phyloP scores from a whole-genome alignment of 2,329 filamentous ascomycete species.

The Tolypocladium tropicale region DNA sequence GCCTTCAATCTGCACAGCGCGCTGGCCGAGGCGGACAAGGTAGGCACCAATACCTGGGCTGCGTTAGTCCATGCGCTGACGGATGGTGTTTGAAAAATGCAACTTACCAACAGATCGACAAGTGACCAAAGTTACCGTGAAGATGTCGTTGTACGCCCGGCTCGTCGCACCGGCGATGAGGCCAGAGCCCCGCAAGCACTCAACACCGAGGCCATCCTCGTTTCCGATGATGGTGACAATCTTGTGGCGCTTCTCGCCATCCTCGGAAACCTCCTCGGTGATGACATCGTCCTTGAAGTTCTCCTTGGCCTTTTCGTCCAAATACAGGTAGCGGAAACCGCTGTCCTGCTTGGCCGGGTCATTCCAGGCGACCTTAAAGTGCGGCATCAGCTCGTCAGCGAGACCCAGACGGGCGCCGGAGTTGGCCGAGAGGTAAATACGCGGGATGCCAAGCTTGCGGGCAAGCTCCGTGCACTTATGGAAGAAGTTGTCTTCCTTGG shows the following conservation, averaged over 20 bases:
- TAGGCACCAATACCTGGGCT: conserved; percentile 81
- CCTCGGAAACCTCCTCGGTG: conserved; percentile 76
- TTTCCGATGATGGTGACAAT: conserved; percentile 88
- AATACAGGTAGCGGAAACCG: conserved; percentile 95
- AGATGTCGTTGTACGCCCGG: conserved; percentile 96
- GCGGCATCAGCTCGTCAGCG: conserved; percentile 90
- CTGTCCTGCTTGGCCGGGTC: conserved; percentile 67
- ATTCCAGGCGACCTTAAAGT: conserved; percentile 97
- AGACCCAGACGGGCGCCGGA: conserved; percentile 96
- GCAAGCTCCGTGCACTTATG: conserved; percentile 97
- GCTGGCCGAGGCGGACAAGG: conserved; percentile 93
- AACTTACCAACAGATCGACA: conserved; percentile 85
- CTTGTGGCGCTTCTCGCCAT: conserved; percentile 85
- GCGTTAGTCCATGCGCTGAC: neutral
- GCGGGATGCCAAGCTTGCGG: conserved; percentile 85
- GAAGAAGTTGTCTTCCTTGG: conserved; percentile 96
- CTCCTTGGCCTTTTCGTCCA: conserved; percentile 77
- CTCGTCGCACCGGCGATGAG: conserved; percentile 96
- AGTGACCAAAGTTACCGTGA: conserved; percentile 94
- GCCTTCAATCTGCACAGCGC: conserved; percentile 97
- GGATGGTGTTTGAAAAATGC: neutral
- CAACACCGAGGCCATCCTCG: conserved; percentile 93
- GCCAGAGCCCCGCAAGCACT: conserved; percentile 93
- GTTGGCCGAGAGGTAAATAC: conserved; percentile 97
- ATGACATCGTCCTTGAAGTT: conserved; percentile 66